A percentile compares a stretch with the other conserved stretches of the same genome.
Conservation (phyloP, 2,329 filamentous ascomycete species). For the Aspergillus sp. region DNA sequence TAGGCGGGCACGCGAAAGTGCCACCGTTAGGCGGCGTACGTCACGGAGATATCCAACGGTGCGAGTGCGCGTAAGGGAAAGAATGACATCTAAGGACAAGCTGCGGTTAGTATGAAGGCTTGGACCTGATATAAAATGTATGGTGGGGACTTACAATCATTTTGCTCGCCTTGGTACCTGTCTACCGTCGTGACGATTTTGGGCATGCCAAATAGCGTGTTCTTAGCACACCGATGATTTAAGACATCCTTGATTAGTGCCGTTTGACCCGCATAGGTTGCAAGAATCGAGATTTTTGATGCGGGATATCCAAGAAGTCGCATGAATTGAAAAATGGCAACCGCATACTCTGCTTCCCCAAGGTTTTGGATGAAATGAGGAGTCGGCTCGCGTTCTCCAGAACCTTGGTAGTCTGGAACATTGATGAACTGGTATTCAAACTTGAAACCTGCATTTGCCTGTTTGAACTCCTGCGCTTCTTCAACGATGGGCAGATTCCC, state of each 20-base stretch:
- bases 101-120: conserved; percentile 15
- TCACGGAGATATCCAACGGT: conserved; percentile 91
- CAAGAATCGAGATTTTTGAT: conserved; percentile 78
- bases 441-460: conserved; percentile 86
- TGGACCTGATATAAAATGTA: neutral
- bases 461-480: conserved; percentile 67
- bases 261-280: conserved; percentile 89
- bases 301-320: conserved; percentile 89
- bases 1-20: conserved; percentile 84
- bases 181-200: conserved; percentile 92
- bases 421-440: conserved; percentile 97
- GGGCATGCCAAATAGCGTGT: conserved; percentile 82
- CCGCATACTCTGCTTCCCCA: conserved; percentile 94
- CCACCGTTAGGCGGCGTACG: conserved; percentile 89
- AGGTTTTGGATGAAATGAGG: conserved; percentile 96
- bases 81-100: conserved; percentile 71
- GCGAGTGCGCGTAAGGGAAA: conserved; percentile 86
- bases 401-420: conserved; percentile 87
- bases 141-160: conserved; percentile 73
- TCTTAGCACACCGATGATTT: conserved; percentile 76
- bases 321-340: conserved; percentile 97
- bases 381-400: conserved; percentile 82
- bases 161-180: conserved; percentile 99
- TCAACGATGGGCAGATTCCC: conserved; percentile 76
- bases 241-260: conserved; percentile 88